A percentile compares a stretch with the other conserved stretches of the same genome.
Conservation (phyloP, 306 rosid genomes). For the Abrus precatorius region DNA sequence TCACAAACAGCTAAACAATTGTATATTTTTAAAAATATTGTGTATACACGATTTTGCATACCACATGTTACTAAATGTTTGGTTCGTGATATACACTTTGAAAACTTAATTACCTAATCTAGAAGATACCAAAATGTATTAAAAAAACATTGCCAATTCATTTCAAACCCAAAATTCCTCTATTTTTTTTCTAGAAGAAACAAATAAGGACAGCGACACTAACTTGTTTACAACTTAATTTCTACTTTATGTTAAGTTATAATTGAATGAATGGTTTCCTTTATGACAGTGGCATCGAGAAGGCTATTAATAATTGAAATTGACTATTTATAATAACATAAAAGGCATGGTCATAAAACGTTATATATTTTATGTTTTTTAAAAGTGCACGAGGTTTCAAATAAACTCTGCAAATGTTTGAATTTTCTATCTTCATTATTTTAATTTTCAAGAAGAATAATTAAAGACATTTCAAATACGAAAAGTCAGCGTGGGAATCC, state of each 20-base stretch:
- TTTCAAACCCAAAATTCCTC: conserved; percentile 3
- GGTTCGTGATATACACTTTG: neutral
- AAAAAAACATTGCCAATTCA: neutral
- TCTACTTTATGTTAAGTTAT: neutral
- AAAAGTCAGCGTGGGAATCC: too few species aligned
- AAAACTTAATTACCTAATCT: conserved; percentile 32
- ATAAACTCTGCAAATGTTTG: neutral
- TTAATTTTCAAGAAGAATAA: neutral
- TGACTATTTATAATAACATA: conserved; percentile 1
- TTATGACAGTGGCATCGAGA: neutral
- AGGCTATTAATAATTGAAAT: neutral
- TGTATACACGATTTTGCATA: neutral
- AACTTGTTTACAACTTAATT: neutral
- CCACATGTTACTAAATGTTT: neutral
- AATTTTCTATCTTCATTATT: neutral
- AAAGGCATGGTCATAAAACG: conserved; percentile 2
- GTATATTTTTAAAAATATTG: too few species aligned
- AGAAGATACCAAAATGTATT: neutral
- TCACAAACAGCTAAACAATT: too few species aligned
- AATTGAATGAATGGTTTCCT: conserved; percentile 2
- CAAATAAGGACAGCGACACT: neutral
- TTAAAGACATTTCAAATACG: neutral
- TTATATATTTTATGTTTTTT: neutral
- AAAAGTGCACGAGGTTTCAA: neutral
- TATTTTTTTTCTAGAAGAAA: conserved; percentile 10